Conservation (phyloP, 768 basidiomycete species). For the Hebeloma cylindrosporum region DNA sequence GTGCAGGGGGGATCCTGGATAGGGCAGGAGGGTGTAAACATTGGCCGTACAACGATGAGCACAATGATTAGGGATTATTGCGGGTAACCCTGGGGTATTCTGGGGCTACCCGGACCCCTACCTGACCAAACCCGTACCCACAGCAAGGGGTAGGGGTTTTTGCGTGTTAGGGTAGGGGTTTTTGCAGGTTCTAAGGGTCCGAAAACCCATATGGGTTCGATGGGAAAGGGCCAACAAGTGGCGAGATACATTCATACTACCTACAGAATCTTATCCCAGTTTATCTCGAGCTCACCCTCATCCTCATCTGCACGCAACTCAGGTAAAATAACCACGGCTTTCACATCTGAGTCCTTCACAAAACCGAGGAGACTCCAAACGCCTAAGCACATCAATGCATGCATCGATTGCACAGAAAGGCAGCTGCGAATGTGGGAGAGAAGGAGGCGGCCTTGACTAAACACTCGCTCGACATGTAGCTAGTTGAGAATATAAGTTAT, state of each 20-base stretch:
- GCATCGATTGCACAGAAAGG: slow-evolving; percentile 26
- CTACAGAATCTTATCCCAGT: background rate
- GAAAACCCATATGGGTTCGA: too few relatives aligned
- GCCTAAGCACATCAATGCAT: slow-evolving; percentile 34
- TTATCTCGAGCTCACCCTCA: slow-evolving; percentile 21
- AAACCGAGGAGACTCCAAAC: slow-evolving; percentile 32
- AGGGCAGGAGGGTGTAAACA: too few relatives aligned
- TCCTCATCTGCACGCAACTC: slow-evolving; percentile 17
- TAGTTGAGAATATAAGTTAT: slow-evolving; percentile 11
- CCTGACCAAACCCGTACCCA: background rate
- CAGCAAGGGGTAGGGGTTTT: background rate
- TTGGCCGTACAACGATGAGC: too few relatives aligned
- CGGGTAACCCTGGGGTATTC: slow-evolving; percentile 8
- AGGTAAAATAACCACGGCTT: slow-evolving; percentile 11
- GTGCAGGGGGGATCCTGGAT: too few relatives aligned
- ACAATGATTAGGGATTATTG: too few relatives aligned
- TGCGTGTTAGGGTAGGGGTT: background rate
- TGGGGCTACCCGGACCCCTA: slow-evolving; percentile 4
- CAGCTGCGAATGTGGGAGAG: slow-evolving; percentile 26
- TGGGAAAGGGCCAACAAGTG: too few relatives aligned
- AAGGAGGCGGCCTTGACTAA: slow-evolving; percentile 28
- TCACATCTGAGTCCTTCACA: slow-evolving; percentile 28
- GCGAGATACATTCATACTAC: too few relatives aligned
- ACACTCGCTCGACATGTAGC: slow-evolving; percentile 34
- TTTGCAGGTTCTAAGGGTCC: too few relatives aligned